Evolutionary conservation across 2,329 filamentous ascomycete genomes (phyloP).

Genomic region (Beauveria caledonica): DNA sequence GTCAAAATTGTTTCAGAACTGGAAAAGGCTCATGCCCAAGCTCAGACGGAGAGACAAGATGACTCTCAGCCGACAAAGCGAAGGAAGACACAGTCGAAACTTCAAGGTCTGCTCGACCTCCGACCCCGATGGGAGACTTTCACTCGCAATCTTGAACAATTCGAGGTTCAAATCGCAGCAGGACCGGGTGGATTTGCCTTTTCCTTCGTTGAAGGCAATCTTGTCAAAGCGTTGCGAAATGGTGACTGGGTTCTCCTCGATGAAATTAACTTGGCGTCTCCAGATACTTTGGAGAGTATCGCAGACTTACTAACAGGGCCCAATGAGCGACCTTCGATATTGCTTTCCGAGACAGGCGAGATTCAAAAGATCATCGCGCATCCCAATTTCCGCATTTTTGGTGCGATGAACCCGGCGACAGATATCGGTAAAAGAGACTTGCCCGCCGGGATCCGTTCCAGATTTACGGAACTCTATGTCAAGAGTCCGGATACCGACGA

Average conservation of each 20-base stretch:
- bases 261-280: conserved; percentile 92
- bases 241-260: conserved; percentile 96
- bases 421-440: conserved; percentile 95
- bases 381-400: conserved; percentile 90
- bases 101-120: conserved; percentile 52
- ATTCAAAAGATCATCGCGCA: conserved; percentile 86
- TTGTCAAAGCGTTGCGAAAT: conserved; percentile 91
- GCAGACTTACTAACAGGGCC: conserved; percentile 75
- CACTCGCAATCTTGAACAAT: conserved; percentile 61
- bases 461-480: conserved; percentile 95
- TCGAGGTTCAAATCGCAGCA: conserved; percentile 70
- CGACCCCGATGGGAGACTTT: conserved; percentile 74
- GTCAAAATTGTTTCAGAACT: conserved; percentile 56
- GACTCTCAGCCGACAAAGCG: conserved; percentile 60
- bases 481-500: conserved; percentile 80
- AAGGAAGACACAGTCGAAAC: conserved; percentile 56
- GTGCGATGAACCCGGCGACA: conserved; percentile 97
- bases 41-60: conserved; percentile 25
- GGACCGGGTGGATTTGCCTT: conserved; percentile 77
- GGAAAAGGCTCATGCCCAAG: conserved; percentile 34
- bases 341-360: conserved; percentile 88
- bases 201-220: conserved; percentile 90
- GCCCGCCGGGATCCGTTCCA: conserved; percentile 76
- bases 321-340: conserved; percentile 66
- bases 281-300: conserved; percentile 90